phyloP scores from a whole-genome alignment of 768 basidiomycete genomes.

The Mycena rosella region DNA sequence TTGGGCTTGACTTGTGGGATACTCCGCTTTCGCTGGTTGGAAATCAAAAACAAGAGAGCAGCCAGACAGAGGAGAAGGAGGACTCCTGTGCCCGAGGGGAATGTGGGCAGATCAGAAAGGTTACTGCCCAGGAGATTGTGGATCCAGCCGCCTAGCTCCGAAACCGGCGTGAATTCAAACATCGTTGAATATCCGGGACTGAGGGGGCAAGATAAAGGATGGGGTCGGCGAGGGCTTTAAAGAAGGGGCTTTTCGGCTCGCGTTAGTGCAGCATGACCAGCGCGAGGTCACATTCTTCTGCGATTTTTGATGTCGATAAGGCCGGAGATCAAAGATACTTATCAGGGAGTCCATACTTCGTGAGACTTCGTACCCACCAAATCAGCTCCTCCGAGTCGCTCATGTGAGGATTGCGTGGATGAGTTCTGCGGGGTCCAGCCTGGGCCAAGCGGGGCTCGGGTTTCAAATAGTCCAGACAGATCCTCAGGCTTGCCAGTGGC shows the following conservation, averaged over 20 bases:
- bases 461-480: no score
- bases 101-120: neutral
- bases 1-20: neutral
- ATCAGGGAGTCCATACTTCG: no score
- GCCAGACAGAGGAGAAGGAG: neutral
- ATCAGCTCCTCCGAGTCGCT: no score
- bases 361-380: no score
- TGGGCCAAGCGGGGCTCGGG: no score
- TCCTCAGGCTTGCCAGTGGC: no score
- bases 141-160: conserved; percentile 28
- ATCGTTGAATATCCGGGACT: neutral
- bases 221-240: neutral
- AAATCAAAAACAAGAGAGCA: neutral
- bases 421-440: no score
- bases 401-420: no score
- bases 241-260: neutral
- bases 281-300: no score
- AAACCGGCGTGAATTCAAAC: neutral
- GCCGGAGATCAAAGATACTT: no score
- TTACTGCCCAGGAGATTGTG: conserved; percentile 1
- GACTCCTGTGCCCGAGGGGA: neutral
- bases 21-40: neutral
- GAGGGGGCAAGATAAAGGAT: neutral
- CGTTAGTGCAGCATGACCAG: neutral
- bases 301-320: no score